Percentiles rank a stretch among this genome's conserved stretches.
Conservation (phyloP, 2,329 filamentous ascomycete genomes). For the Botrytis paeoniae region DNA sequence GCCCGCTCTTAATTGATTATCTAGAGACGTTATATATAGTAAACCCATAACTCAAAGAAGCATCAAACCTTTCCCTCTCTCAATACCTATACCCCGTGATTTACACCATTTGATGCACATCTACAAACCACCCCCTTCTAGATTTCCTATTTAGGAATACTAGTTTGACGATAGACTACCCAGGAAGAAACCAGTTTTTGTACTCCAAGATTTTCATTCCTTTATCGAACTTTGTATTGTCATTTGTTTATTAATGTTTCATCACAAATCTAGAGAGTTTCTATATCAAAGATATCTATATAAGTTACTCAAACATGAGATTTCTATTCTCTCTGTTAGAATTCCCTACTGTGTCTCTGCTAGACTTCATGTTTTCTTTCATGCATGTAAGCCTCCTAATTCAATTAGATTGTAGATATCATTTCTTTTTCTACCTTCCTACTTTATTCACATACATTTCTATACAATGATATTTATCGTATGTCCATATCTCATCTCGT, state of each 20-base stretch:
- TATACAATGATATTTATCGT: too few species aligned
- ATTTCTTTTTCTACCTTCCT: too few species aligned
- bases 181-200: neutral
- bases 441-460: too few species aligned
- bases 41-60: neutral
- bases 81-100: neutral
- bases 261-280: neutral
- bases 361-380: too few species aligned
- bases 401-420: too few species aligned
- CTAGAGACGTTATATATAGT: neutral
- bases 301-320: neutral
- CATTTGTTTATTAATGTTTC: neutral
- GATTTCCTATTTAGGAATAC: neutral
- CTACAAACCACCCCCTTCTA: neutral
- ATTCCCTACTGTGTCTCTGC: neutral
- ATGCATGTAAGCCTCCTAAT: too few species aligned
- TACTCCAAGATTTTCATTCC: rapidly evolving
- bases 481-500: too few species aligned
- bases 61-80: neutral
- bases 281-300: neutral
- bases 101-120: neutral
- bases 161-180: neutral
- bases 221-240: neutral
- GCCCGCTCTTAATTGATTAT: neutral
- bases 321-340: neutral